Conservation (phyloP, 176 grass and related monocot genomes). For the Ensete ventricosum region DNA sequence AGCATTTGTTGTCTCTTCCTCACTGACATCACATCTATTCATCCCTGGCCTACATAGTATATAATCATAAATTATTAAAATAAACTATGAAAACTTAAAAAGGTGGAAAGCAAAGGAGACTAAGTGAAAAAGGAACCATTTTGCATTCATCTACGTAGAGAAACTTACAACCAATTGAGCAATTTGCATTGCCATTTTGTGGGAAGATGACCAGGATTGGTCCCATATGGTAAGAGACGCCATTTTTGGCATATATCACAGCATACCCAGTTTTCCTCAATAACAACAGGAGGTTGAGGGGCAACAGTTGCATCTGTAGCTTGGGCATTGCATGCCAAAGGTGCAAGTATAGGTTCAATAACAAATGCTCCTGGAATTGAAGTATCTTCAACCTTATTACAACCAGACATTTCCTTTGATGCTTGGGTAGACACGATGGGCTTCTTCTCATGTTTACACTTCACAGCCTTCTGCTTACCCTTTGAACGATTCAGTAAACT, state of each 20-base stretch:
- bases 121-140: neutral
- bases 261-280: constrained; percentile 60
- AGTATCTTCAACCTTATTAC: constrained; percentile 19
- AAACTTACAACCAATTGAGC: constrained; percentile 75
- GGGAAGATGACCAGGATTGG: constrained; percentile 46
- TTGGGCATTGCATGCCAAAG: constrained; percentile 16
- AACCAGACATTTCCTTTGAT: constrained; percentile 27
- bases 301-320: constrained; percentile 17
- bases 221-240: constrained; percentile 66
- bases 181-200: constrained; percentile 51
- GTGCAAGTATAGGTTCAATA: constrained; percentile 25
- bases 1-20: constrained; percentile 47
- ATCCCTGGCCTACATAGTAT: constrained; percentile 45
- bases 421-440: constrained; percentile 24
- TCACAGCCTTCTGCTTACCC: constrained; percentile 28
- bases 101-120: neutral
- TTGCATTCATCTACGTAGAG: constrained; percentile 17
- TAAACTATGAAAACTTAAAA: constrained; percentile 6
- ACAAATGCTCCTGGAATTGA: constrained; percentile 14
- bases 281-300: constrained; percentile 31
- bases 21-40: constrained; percentile 51
- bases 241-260: constrained; percentile 70
- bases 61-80: constrained; percentile 19
- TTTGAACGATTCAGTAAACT: constrained; percentile 17
- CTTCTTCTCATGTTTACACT: constrained; percentile 26